Evolutionary conservation across 2,329 filamentous ascomycete species (phyloP).

Genomic region (Anthostomella pinea): DNA sequence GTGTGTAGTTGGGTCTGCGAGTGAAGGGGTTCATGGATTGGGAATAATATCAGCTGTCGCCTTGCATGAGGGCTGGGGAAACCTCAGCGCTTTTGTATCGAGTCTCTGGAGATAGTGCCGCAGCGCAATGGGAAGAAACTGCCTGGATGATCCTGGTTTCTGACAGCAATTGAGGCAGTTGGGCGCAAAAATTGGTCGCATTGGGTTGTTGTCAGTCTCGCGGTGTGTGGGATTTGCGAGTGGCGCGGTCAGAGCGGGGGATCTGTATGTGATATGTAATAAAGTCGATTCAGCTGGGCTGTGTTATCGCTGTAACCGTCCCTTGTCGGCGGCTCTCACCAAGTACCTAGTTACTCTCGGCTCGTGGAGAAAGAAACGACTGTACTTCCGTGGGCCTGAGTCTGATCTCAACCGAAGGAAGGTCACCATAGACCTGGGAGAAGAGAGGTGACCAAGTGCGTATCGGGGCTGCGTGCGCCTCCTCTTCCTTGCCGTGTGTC

Average conservation of each 20-base stretch:
- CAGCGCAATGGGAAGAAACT: constrained; percentile 7
- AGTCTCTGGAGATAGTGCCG: constrained; percentile 10
- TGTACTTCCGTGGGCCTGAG: no score
- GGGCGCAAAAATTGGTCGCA: constrained; percentile 29
- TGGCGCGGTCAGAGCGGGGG: constrained; percentile 19
- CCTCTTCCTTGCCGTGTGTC: no score
- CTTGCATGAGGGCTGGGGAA: constrained; percentile 7
- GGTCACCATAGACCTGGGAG: no score
- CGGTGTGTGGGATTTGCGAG: constrained; percentile 22
- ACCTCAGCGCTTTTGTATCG: constrained; percentile 13
- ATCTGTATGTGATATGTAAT: constrained; percentile 9
- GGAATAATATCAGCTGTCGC: background rate
- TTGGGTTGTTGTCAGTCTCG: constrained; percentile 27
- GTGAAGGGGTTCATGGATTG: background rate
- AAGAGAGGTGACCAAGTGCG: no score
- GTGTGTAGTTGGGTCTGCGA: no score
- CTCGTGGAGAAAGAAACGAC: no score
- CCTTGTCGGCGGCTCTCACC: no score
- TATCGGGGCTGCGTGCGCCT: no score
- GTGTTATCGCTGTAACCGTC: no score
- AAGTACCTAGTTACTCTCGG: no score
- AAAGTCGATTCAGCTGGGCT: constrained; percentile 6
- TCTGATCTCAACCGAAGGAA: no score
- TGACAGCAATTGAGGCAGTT: constrained; percentile 23
- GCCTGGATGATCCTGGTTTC: constrained; percentile 22